These are phyloP conservation scores for Ophiocordyceps sinensis DNA, from an alignment of 2,329 filamentous ascomycete species.

Conservation along the genomic window DNA sequence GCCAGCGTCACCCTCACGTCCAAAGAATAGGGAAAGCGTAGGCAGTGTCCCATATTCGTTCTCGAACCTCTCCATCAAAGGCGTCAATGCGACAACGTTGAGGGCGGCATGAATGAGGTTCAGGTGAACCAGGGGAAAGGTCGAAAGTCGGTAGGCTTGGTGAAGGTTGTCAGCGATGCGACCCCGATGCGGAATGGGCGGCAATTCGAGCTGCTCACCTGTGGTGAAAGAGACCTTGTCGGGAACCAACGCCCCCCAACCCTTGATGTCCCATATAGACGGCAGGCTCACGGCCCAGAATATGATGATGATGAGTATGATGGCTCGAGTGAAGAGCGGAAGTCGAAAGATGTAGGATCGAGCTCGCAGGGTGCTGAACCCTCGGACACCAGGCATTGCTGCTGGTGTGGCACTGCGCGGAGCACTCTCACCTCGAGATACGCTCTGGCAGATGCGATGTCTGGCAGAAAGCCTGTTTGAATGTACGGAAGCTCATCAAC, in stretches of 20 bases:
- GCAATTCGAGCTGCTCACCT: constrained; percentile 31
- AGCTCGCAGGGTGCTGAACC: constrained; percentile 57
- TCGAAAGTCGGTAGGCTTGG: constrained; percentile 82
- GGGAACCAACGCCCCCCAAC: constrained; percentile 71
- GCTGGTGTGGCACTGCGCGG: constrained; percentile 1
- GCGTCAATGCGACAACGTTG: constrained; percentile 67
- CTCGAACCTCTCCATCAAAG: constrained; percentile 90
- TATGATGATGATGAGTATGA: constrained; percentile 48
- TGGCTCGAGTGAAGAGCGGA: constrained; percentile 71
- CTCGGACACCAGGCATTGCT: constrained; percentile 8
- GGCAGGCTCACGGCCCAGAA: constrained; percentile 55
- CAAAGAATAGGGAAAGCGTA: constrained; percentile 75
- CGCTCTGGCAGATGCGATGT: no score
- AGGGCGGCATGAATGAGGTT: constrained; percentile 68
- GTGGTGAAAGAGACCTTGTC: constrained; percentile 55
- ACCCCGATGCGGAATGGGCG: neutral
- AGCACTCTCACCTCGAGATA: neutral
- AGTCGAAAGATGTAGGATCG: constrained; percentile 72
- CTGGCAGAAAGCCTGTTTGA: neutral
- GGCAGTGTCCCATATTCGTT: constrained; percentile 82
- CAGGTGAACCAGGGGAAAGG: constrained; percentile 75
- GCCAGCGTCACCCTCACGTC: constrained; percentile 49
- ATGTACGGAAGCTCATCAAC: neutral
- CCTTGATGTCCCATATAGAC: constrained; percentile 53
- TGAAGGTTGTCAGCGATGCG: neutral